Conservation (phyloP, 352 stramenopile species). For the Pythium pectinolyticum region DNA sequence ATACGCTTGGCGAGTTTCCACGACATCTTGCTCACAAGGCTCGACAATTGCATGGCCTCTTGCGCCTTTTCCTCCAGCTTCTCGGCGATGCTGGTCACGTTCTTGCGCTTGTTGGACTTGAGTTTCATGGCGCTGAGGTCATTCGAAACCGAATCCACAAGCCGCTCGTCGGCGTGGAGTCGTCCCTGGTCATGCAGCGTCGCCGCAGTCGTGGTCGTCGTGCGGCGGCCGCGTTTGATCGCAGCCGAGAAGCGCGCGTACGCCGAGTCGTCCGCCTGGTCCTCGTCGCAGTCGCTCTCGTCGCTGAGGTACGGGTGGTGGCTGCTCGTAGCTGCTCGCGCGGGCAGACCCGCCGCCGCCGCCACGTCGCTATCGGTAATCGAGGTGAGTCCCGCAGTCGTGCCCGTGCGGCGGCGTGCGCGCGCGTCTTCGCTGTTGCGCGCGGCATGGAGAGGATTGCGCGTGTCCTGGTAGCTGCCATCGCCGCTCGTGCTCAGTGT, state of each 20-base stretch:
- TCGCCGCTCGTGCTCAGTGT: constrained; percentile 52
- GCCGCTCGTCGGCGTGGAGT: constrained; percentile 35
- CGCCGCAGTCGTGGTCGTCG: too few species aligned
- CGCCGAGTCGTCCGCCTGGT: constrained; percentile 8
- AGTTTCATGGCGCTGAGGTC: constrained; percentile 24
- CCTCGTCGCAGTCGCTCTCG: constrained; percentile 11
- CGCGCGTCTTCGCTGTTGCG: constrained; percentile 21
- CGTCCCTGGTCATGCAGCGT: constrained; percentile 47
- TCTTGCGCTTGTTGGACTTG: constrained; percentile 35
- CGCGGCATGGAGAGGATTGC: constrained; percentile 23
- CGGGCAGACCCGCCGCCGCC: constrained; percentile 8
- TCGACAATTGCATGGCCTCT: constrained; percentile 60
- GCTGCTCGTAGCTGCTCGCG: constrained; percentile 28
- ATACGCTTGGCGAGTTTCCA: constrained; percentile 77
- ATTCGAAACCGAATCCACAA: constrained; percentile 6
- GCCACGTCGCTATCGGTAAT: constrained; percentile 32
- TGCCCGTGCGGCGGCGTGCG: constrained; percentile 23
- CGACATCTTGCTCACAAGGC: constrained; percentile 52
- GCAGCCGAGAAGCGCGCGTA: constrained; percentile 17
- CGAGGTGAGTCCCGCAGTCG: constrained; percentile 20
- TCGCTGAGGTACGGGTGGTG: constrained; percentile 20
- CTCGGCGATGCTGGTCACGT: constrained; percentile 49
- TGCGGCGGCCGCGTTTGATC: constrained; percentile 10
- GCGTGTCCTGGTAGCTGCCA: constrained; percentile 23
- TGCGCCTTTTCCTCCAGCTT: constrained; percentile 77